Percentiles rank a stretch among this genome's conserved stretches.
Evolutionary conservation across 352 stramenopile genomes (phyloP).

Genomic region (Hyaloperonospora brassicae): DNA sequence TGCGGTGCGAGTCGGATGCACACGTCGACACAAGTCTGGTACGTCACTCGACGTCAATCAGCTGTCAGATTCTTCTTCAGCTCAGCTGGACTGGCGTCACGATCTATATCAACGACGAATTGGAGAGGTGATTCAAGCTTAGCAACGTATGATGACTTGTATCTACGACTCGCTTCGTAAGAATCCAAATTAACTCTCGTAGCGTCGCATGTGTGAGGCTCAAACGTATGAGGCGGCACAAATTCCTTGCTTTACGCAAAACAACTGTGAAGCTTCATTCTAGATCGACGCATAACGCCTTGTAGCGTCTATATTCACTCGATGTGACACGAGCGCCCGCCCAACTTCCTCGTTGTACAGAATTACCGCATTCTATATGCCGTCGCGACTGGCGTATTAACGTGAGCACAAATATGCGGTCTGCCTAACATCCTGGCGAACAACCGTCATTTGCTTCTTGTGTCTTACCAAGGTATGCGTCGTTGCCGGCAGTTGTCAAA

Average conservation of each 20-base stretch:
- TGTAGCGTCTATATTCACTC: background rate
- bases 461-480: too few relatives aligned
- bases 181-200: background rate
- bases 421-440: too few relatives aligned
- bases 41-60: background rate
- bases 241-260: background rate
- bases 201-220: background rate
- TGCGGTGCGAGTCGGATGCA: background rate
- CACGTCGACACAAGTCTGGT: background rate
- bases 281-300: background rate
- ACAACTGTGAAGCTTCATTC: background rate
- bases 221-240: background rate
- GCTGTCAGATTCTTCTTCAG: background rate
- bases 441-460: too few relatives aligned
- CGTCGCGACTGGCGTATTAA: background rate
- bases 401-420: background rate
- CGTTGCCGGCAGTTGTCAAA: too few relatives aligned
- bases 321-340: background rate
- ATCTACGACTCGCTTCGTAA: background rate
- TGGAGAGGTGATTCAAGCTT: background rate
- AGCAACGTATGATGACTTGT: background rate
- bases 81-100: background rate
- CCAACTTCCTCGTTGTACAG: background rate
- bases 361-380: background rate
- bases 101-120: background rate